Conservation (phyloP, 1,284 basidiomycete species). For the Austroboletus olivaceoglutinosus region DNA sequence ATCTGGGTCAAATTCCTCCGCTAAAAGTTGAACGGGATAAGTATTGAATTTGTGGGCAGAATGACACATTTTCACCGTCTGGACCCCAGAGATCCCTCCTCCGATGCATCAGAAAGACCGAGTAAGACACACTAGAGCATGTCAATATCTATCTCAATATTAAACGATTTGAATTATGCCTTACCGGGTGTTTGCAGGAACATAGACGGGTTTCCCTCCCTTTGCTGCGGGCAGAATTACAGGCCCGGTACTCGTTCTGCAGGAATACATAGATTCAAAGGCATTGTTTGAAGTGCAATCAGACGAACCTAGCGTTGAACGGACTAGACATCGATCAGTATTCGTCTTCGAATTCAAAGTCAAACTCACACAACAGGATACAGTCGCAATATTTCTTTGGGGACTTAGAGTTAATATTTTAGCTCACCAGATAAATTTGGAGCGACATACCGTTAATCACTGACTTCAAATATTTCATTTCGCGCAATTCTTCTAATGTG, state of each 20-base stretch:
- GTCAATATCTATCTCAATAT: constrained; percentile 25
- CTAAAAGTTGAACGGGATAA: constrained; percentile 13
- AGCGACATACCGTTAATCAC: constrained; percentile 53
- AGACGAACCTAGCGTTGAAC: constrained; percentile 30
- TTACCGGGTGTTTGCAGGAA: constrained; percentile 44
- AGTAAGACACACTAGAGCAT: constrained; percentile 28
- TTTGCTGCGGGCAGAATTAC: constrained; percentile 42
- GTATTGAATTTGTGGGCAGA: not conserved
- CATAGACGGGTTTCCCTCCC: constrained; percentile 28
- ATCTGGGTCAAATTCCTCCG: constrained; percentile 38
- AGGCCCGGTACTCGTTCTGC: constrained; percentile 44
- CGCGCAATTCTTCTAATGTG: constrained; percentile 51
- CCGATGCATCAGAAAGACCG: constrained; percentile 37
- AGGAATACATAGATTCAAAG: constrained; percentile 1
- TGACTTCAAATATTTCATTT: constrained; percentile 58
- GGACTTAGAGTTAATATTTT: not conserved
- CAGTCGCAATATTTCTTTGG: constrained; percentile 53
- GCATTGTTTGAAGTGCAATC: not conserved
- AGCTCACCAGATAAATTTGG: not conserved
- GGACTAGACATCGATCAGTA: constrained; percentile 28
- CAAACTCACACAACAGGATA: constrained; percentile 58
- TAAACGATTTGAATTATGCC: constrained; percentile 1
- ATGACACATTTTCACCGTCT: constrained; percentile 27
- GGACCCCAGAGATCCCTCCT: constrained; percentile 39
- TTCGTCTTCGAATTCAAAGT: not conserved